Base-by-base conservation (phyloP, 2,329 filamentous ascomycete genomes). In the Aspergillus sclerotialis region DNA sequence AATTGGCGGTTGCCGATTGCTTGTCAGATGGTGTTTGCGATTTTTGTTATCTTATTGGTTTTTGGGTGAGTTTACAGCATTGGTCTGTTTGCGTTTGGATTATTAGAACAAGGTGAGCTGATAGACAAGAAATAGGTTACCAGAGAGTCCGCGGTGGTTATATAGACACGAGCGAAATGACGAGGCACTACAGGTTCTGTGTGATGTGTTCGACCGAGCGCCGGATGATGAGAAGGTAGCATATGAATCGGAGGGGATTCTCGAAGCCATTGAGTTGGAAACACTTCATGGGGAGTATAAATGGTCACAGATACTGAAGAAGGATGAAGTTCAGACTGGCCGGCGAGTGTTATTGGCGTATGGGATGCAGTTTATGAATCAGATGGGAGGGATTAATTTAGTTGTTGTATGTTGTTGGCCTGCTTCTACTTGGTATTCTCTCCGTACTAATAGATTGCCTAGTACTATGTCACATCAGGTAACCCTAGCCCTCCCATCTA, bases 361-460 rank as follows among this genome's bases (percentile, higher is more conserved):
- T 44, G 60, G 63, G n/a, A 61, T 65, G 33, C 64, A 69, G 34
- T 64, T 68, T 33, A 70, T 70, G 61, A 69, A 75, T 32, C 71
- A 75, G 38, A 56, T 68, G 31, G 59, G 61, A 4, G 68, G 69
- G 1, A 68, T 72, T 37, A 72, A 72, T 32, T 30, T 44, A 52
- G 63, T 72, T 4, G 66, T 70, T 21, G 10, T 69, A 64, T 42
- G 48, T 50, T 11, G 7, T 19, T 8, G 13, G 28, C 9, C 2
- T 14, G 25, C 14, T 14, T 13, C 8, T 25, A 5, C 11, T 8
- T 4, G 17, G 8, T 12, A 18, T 26, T 29, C 30, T n/a, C 15
- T n/a, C 28, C 31, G 26, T 16, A n/a, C 28, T 33, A 13, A 28
- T 14, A 6, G 12, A n/a, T 9, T 4, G 12, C 9, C 12, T 16